Evolutionary conservation across 352 stramenopile genomes (phyloP), one percentile per base, ranked within the genome.

Genomic region (Phytophthora sojae): DNA sequence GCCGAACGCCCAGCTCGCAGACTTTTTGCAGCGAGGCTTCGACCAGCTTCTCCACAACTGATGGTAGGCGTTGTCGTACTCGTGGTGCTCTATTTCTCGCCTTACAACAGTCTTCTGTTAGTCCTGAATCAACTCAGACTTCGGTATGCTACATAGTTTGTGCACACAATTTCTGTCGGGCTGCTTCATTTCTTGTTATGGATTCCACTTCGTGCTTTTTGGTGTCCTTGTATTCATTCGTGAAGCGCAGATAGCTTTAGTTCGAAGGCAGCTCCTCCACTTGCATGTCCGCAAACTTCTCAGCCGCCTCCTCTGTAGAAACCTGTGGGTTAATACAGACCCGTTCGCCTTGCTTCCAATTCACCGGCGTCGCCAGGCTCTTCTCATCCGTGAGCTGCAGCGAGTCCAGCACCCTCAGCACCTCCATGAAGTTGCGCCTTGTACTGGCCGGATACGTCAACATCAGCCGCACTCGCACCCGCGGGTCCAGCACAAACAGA

Each of bases 381-480:
- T 85, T 71, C 21, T 74, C 68, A 64, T 86, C 70, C 19, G 85
- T 89, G 25, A 96, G 73, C 76, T 97, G 90, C 23, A 98, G 78
- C 58, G 91, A 95, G 77, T 98, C 93, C 14, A 98, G 68, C 6
- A 97, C 88, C 39, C 94, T 85, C 57, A 98, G 64, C 51, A 99
- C 89, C 72, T 99, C 96, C 63, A 93, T 83, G 75, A 98, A 98
- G 82, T 98, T 98, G 64, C 93, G 85, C 23, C 95, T 94, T 17
- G 93, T 96, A 61, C 87, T 97, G 14, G 91, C 89, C 37, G 96
- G 96, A 77, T 99, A 99, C 44, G 90, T 97, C 61, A 99, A 74
- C 44, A 76, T 91, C 29, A 98, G 74, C 71, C 93, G 92, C 42
- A 99, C 81, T 59, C 95, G 95, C 69, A 96, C 91, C 44, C 97